A percentile compares a stretch with the other conserved stretches of the same genome.
Evolutionary conservation across 2,329 filamentous ascomycete genomes (phyloP).

Genomic region (Neonectria coccinea): DNA sequence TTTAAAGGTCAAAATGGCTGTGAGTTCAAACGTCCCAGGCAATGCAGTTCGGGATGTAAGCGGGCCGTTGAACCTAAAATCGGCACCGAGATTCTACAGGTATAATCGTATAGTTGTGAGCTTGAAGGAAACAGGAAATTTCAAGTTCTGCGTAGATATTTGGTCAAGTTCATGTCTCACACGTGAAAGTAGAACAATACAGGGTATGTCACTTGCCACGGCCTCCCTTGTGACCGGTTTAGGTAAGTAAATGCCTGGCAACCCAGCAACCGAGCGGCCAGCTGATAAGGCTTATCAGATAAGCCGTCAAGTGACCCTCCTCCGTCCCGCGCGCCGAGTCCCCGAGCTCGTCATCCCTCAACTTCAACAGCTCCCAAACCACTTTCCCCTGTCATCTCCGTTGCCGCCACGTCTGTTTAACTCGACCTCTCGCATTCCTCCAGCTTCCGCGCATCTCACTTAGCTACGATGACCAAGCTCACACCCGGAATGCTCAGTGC

Average conservation of each 20-base stretch:
- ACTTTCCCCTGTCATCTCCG: constrained; percentile 13
- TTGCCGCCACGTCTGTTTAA: background rate
- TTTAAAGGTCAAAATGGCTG: too few species aligned
- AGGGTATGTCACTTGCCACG: background rate
- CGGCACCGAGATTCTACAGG: too few species aligned
- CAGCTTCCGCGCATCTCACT: constrained; percentile 27
- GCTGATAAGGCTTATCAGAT: constrained; percentile 23
- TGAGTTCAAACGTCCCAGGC: too few species aligned
- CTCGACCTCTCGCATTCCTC: background rate
- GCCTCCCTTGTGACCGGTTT: background rate
- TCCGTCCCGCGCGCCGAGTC: constrained; percentile 25
- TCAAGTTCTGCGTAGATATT: background rate
- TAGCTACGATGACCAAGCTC: constrained; percentile 57
- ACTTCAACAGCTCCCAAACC: constrained; percentile 26
- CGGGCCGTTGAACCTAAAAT: background rate
- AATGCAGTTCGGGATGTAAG: too few species aligned
- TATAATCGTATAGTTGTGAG: too few species aligned
- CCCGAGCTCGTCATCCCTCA: constrained; percentile 35
- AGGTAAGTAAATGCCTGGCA: background rate
- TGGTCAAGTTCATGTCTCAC: background rate
- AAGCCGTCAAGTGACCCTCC: constrained; percentile 37
- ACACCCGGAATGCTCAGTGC: constrained; percentile 58
- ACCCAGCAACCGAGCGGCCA: background rate
- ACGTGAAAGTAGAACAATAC: background rate
- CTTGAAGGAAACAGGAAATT: background rate